phyloP scores from a whole-genome alignment of 2,329 filamentous ascomycete genomes.

The Cladosporium velox region DNA sequence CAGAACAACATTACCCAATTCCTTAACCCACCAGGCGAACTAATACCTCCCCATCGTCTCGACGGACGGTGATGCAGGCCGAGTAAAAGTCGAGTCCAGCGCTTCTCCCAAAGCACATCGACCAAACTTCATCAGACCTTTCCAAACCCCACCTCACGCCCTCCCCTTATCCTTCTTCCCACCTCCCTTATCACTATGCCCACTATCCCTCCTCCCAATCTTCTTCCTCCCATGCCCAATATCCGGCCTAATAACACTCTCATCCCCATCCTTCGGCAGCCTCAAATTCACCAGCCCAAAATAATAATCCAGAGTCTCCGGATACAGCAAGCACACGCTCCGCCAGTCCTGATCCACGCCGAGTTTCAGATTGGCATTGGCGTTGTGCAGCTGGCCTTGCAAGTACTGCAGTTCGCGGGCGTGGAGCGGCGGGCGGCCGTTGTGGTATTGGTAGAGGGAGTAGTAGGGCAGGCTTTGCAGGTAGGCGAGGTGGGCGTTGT shows the following conservation, averaged over 20 bases:
- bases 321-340: slow-evolving; percentile 72
- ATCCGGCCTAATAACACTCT: slow-evolving; percentile 22
- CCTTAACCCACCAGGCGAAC: no score
- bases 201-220: slow-evolving; percentile 38
- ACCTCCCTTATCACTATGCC: slow-evolving; percentile 29
- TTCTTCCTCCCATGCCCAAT: slow-evolving; percentile 21
- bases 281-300: slow-evolving; percentile 69
- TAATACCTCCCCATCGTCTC: no score
- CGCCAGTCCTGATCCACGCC: slow-evolving; percentile 81
- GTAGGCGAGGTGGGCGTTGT: slow-evolving; percentile 45
- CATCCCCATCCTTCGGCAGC: slow-evolving; percentile 59
- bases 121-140: no score
- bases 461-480: slow-evolving; percentile 49
- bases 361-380: slow-evolving; percentile 66
- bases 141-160: no score
- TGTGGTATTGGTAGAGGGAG: slow-evolving; percentile 49
- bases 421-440: slow-evolving; percentile 47
- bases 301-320: slow-evolving; percentile 80
- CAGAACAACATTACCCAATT: no score
- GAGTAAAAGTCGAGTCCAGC: not conserved
- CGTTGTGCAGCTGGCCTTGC: slow-evolving; percentile 59
- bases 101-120: no score
- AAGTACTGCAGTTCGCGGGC: slow-evolving; percentile 44
- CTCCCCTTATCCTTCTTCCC: slow-evolving; percentile 29
- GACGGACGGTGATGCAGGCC: no score